A percentile compares a stretch with the other conserved stretches of the same genome.
These are phyloP conservation scores for Rhinocladiella similis DNA, from an alignment of 2,329 filamentous ascomycete genomes.

Conservation along the genomic window DNA sequence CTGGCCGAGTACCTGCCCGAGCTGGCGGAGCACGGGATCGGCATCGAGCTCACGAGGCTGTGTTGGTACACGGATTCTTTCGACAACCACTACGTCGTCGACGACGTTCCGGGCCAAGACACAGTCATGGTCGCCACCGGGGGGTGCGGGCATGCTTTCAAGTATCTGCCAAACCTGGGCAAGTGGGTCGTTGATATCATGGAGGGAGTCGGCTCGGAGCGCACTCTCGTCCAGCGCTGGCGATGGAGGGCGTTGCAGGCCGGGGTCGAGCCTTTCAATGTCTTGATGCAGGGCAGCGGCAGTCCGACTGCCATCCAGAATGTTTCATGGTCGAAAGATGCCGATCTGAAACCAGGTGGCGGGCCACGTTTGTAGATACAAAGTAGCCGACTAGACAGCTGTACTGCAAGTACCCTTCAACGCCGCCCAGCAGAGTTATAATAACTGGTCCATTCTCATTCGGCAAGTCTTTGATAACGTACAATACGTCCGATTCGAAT, in stretches of 20 bases:
- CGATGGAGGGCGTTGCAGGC: conserved; percentile 27
- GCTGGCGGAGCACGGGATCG: conserved; percentile 37
- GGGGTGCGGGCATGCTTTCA: conserved; percentile 63
- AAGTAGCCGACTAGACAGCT: background rate
- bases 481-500: too few relatives aligned
- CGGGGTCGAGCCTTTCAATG: conserved; percentile 21
- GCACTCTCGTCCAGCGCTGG: conserved; percentile 29
- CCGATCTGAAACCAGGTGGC: conserved; percentile 8
- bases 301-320: conserved; percentile 22
- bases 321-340: conserved; percentile 14
- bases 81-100: conserved; percentile 56
- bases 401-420: too few relatives aligned
- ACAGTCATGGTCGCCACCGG: conserved; percentile 61
- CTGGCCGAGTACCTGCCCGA: conserved; percentile 46
- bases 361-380: conserved; percentile 5
- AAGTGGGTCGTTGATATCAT: conserved; percentile 56
- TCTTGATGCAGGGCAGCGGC: conserved; percentile 27
- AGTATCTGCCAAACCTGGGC: conserved; percentile 61
- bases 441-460: too few relatives aligned
- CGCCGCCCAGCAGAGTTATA: too few relatives aligned
- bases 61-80: conserved; percentile 61
- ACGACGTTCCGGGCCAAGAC: conserved; percentile 50
- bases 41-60: conserved; percentile 46
- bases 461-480: too few relatives aligned
- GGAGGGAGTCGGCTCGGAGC: conserved; percentile 38